Conservation (phyloP, 306 rosid species). For the Sesbania bispinosa region DNA sequence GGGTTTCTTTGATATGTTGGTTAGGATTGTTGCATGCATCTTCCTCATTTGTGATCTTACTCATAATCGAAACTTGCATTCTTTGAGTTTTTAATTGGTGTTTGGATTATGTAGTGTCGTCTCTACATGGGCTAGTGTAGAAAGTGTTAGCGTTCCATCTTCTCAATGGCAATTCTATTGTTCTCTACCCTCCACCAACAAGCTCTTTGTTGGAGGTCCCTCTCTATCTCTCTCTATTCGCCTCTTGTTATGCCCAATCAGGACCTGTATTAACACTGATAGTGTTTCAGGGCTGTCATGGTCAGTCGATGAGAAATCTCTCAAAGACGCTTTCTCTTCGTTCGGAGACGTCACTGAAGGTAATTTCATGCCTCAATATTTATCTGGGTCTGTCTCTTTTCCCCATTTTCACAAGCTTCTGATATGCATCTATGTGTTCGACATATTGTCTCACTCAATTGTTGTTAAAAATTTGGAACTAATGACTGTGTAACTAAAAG, state of each 20-base stretch:
- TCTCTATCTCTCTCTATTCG: slow-evolving; percentile 1
- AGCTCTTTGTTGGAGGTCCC: slow-evolving; percentile 81
- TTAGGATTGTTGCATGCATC: too few species aligned
- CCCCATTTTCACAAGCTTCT: not conserved
- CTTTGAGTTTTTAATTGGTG: too few species aligned
- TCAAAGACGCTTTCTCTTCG: slow-evolving; percentile 78
- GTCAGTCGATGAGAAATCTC: slow-evolving; percentile 79
- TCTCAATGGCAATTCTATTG: slow-evolving; percentile 35
- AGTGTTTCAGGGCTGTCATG: slow-evolving; percentile 69
- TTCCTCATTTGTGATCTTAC: too few species aligned
- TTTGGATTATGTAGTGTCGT: too few species aligned
- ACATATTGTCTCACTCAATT: slow-evolving; percentile 31
- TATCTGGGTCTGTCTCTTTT: not conserved
- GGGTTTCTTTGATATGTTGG: too few species aligned
- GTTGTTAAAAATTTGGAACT: not conserved
- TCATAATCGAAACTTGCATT: too few species aligned
- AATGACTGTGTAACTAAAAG: not conserved
- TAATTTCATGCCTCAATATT: too few species aligned
- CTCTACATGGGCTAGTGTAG: too few species aligned
- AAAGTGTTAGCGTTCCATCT: slow-evolving; percentile 18
- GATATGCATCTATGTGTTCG: slow-evolving; percentile 35
- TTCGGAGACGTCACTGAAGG: slow-evolving; percentile 83
- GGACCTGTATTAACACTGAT: not conserved
- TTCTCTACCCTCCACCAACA: slow-evolving; percentile 48
- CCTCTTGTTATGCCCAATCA: not conserved